Base-by-base conservation (phyloP, 805 yeast genomes). In the Tetrapisispora pingtungensis region DNA sequence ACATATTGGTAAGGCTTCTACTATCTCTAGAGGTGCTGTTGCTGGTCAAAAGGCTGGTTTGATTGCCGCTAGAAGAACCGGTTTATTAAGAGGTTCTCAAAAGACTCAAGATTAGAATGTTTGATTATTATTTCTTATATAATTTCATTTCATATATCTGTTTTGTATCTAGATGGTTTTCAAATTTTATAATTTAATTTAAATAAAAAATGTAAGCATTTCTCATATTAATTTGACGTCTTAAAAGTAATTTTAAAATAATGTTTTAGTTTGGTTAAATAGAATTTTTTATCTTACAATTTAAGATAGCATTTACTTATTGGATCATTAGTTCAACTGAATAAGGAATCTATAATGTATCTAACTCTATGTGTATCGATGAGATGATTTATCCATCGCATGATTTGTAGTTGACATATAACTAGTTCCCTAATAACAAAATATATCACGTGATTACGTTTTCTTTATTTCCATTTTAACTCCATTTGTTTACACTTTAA, bases 21-120 rank as follows among this genome's bases (percentile, higher is more conserved):
- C 97, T 68, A 90, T 90, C 67, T 83, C 95, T 64, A 87, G 97
- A 84, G 95, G 95, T 75, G 97, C 97, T 61, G 97, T 90, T 72
- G 78, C 98, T 68, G 98, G 98, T 86, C 98, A 90, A 81, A 90
- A 90, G 94, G 95, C 94, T 72, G 98, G 98, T 90, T 87, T 90
- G 72, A 93, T 90, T 73, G 98, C 98, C 68, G 98, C 98, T 73
- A 88, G 98, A 87, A 88, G 98, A 84, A 90, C 97, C 68, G 98
- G 98, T 90, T 84, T 89, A 74, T 83, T 89, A 75, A 88, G 97
- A 78, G 97, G 97, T 88, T 86, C 97, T 70, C 96, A 89, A 79
- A 88, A 86, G 81, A 79, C 80, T 68, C 79, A 77, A 77, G 85
- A 79, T 64, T 79, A 42, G 41, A 32, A 18, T 36, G 4, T 36